Evolutionary conservation across 805 yeast species (phyloP), one percentile per base, ranked within the genome.

Genomic region (Spathaspora hagerdaliae): DNA sequence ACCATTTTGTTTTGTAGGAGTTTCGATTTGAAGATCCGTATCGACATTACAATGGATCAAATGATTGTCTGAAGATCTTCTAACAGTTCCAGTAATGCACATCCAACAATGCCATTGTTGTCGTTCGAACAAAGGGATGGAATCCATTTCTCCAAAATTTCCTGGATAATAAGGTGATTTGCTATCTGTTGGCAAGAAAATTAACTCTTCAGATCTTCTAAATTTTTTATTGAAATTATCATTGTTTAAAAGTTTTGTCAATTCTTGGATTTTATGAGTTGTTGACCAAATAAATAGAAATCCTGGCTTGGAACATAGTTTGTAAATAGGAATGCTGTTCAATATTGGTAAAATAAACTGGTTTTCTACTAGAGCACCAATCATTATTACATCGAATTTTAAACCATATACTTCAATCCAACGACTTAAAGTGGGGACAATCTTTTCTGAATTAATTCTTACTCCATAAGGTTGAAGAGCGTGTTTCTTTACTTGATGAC

Each of bases 101-200:
- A 91, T 90, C 87, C 96, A 86, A 57, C 97, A 91, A 65, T 92
- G 97, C 96, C 97, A 91, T 65, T 86, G 94, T 63, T 86, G 82
- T 47, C 83, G 80, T 48, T 80, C 82, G 45, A 87, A 73, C 26
- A 87, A 59, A 2, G 65, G 57, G 43, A 53, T 46, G 24, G 52
- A 51, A 27, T 51, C 48, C 24, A 36, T 29, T 14, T 39, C 41
- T 29, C 52, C 54, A 7, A 75, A 74, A 35, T 78, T 77, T 2
- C 74, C 73, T 0, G 94, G 94, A 51, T 79, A 82, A 57, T 79
- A 81, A 1, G 81, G 81, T 0, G 94, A 83, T 27, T 76, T 63
- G 47, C 76, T 76, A 50, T 81, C 80, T n/a, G 79, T 74, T 1
- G 92, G 88, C 11, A 88, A 79, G 58, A 86, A 91, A 0, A 89